Base-by-base conservation (phyloP, 2,329 filamentous ascomycete species). In the Nothomitra cinnamomea region DNA sequence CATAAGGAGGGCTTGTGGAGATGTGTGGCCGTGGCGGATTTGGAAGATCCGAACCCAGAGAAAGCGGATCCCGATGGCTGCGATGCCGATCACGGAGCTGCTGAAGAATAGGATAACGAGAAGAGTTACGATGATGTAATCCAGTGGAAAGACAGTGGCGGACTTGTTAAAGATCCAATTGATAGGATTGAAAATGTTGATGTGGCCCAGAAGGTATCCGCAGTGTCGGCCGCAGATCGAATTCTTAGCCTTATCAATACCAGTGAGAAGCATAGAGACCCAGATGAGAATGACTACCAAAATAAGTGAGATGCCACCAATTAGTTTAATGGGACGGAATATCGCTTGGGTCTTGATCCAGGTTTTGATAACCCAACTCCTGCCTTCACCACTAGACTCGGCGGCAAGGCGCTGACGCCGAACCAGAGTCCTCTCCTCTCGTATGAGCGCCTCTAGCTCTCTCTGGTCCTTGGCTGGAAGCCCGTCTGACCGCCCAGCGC, bases 191-290 rank as follows among this genome's bases (percentile, higher is more conserved):
- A 95, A 94, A 60, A 96, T 81, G 65, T 94, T 87, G 66, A 94
- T 85, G 63, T 82, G 75, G 43, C 82, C 87, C 3, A 98, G 76
- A 51, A 96, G 85, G 68, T 95, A 98, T 57, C 92, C 92, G 65
- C 92, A 98, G 61, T 80, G 82, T 56, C 81, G 73, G 66, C 92
- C 90, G 77, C 92, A 98, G 57, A 94, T 72, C 2, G 89, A 95
- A 71, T 96, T 95, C 67, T 85, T 89, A 36, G 88, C 87, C 71
- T 96, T 96, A 76, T 98, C 92, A 62, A 96, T 88, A 59, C 82
- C 85, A 0, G 90, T 96, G 64, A 96, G 85, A 60, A 96, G 77
- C 87, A 98, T 96, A 12, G 87, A 94, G 7, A 83, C 77, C 77
- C 87, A 94, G 59, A 94, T 76, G 42, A 94, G 60, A 13, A 95